A percentile compares a stretch with the other conserved stretches of the same genome.
Conservation (phyloP, 208 protist genomes). For the Acanthamoeba healyi region DNA sequence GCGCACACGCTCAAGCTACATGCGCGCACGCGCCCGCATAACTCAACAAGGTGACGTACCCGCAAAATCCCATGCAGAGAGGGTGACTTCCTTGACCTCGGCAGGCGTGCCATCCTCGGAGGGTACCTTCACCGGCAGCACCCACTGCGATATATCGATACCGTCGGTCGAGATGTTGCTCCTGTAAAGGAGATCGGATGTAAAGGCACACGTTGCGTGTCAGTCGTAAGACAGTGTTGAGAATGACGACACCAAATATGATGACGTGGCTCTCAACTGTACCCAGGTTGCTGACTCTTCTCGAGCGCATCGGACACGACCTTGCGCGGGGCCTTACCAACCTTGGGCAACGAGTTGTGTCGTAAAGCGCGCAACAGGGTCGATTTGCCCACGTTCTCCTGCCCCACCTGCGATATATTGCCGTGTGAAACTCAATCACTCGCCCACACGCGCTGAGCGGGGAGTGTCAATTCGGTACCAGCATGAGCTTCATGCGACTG, state of each 20-base stretch:
- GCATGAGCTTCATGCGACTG: slow-evolving; percentile 60
- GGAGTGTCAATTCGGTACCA: neutral
- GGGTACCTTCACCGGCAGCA: neutral
- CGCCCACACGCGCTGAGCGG: neutral
- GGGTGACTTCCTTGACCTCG: slow-evolving; percentile 15
- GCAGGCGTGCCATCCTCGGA: neutral
- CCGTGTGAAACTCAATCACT: too few relatives aligned
- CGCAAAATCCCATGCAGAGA: slow-evolving; percentile 57
- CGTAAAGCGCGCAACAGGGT: neutral
- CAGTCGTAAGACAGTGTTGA: neutral
- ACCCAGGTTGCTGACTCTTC: neutral
- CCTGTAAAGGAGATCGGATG: too few relatives aligned
- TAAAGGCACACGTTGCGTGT: neutral
- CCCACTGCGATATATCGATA: slow-evolving; percentile 61
- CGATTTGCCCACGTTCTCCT: slow-evolving; percentile 55
- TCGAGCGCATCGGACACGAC: neutral
- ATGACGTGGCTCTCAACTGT: neutral
- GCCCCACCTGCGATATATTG: neutral
- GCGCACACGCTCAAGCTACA: neutral
- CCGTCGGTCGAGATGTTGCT: slow-evolving; percentile 72
- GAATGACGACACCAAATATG: neutral
- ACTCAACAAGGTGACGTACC: neutral
- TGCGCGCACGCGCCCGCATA: neutral
- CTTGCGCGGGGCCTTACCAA: neutral
- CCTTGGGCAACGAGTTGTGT: slow-evolving; percentile 20